Base-by-base conservation (phyloP, 2,329 filamentous ascomycete species). In the Xylaria sp. region DNA sequence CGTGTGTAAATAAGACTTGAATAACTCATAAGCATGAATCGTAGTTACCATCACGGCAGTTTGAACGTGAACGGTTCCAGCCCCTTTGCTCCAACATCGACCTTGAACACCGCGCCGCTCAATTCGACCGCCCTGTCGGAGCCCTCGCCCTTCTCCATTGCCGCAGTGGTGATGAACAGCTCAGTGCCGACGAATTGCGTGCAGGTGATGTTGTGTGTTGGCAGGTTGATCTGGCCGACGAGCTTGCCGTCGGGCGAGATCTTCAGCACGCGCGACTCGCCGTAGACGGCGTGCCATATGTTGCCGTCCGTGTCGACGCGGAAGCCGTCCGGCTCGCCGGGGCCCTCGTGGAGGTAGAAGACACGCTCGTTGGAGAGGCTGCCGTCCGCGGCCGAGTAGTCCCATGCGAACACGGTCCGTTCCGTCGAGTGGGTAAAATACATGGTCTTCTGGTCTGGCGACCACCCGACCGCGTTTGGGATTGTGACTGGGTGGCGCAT, bases 261-360 rank as follows among this genome's bases (percentile, higher is more conserved):
- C 78, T 92, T 89, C 72, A 97, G 82, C 27, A 97, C 92, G 68
- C 89, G 87, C 67, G 87, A 84, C 70, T 91, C 92, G 62, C 93
- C 93, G 77, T 93, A 96, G n/a, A 96, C 85, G 7, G 93, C 92
- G 69, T 92, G 90, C 94, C 95, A 98, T 75, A 97, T 85, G 81
- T 92, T 91, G n/a, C 93, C 94, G 63, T 97, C 89, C 51, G 86
- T 87, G 77, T 98, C 94, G 75, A 97, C 87, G 70, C 91, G 90
- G 81, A 95, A 94, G 1, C 94, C 94, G 79, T 98, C 94, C 0
- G 93, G 93, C 70, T 89, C 88, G 56, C 90, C 90, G 30, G 85
- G 79, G 0, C 87, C 87, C 3, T 87, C 84, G 76, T 94, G 89
- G 65, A 86, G 83, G 82, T 94, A 95, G 81, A 94, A 93, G 45